Evolutionary conservation across 1,284 basidiomycete species (phyloP).

Genomic region (Trichosporon sp.): DNA sequence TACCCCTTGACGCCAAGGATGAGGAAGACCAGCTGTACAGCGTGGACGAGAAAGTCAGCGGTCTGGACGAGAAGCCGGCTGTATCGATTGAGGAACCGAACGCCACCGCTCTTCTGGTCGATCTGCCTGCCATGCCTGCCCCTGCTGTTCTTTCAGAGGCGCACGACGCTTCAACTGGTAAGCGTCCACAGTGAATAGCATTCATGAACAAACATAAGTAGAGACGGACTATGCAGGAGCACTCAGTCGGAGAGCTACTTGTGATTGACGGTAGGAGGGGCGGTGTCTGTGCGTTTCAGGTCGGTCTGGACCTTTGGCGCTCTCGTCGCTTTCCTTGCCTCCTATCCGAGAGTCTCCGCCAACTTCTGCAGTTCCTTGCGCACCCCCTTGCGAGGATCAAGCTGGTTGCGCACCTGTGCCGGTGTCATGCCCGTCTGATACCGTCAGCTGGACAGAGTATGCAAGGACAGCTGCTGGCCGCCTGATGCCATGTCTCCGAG

Average conservation of each 20-base stretch:
- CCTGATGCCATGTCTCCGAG: too few species aligned
- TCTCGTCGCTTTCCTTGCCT: too few species aligned
- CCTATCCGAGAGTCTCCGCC: not conserved
- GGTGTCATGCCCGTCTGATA: constrained; percentile 11
- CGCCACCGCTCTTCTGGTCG: not conserved
- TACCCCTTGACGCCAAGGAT: not conserved
- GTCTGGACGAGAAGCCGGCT: not conserved
- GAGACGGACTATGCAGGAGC: too few species aligned
- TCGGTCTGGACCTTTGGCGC: not conserved
- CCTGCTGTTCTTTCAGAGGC: too few species aligned
- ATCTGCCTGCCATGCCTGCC: not conserved
- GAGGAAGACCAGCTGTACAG: not conserved
- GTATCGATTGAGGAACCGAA: not conserved
- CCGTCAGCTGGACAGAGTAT: not conserved
- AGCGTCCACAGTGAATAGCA: too few species aligned
- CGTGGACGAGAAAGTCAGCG: not conserved
- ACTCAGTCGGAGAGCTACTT: too few species aligned
- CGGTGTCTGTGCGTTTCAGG: not conserved
- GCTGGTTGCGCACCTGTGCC: constrained; percentile 1
- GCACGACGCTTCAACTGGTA: too few species aligned
- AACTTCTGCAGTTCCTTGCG: not conserved
- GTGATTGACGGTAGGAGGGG: too few species aligned
- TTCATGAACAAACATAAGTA: too few species aligned
- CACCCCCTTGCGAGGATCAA: constrained; percentile 10
- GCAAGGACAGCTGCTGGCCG: too few species aligned